Evolutionary conservation across 441 rosid species (phyloP).

Genomic region (Adansonia rubrostipa): DNA sequence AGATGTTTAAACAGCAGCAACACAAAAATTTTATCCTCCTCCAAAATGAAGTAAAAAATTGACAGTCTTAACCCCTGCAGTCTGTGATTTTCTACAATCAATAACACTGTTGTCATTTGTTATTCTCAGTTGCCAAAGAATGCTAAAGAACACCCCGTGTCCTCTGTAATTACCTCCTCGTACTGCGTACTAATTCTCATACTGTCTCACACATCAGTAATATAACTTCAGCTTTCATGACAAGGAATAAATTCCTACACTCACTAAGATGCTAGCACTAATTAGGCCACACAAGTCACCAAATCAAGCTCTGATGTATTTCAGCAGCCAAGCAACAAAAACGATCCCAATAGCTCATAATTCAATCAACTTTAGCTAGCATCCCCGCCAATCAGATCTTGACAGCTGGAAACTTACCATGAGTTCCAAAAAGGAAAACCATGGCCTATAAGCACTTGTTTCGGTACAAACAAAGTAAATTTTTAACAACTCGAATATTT

Average conservation of each 20-base stretch:
- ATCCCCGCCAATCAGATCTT: neutral
- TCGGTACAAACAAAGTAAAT: neutral
- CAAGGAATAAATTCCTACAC: neutral
- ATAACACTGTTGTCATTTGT: neutral
- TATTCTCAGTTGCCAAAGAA: neutral
- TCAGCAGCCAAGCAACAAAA: neutral
- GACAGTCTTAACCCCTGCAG: neutral
- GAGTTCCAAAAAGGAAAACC: neutral
- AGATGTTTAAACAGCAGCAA: neutral
- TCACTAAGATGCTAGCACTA: neutral
- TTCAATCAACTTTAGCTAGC: conserved; percentile 3
- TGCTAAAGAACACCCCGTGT: neutral
- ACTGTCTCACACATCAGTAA: neutral
- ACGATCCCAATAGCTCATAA: neutral
- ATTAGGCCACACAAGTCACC: neutral
- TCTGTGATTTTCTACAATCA: neutral
- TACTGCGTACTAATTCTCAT: neutral
- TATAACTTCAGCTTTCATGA: neutral
- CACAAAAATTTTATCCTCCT: neutral
- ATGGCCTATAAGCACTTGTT: neutral
- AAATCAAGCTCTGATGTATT: neutral
- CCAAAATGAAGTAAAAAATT: neutral
- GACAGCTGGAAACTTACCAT: neutral
- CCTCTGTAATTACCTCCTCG: neutral
- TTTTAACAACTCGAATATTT: neutral